Base-by-base conservation (phyloP, 305 asterid genomes). In the Fraxinus angustifolia region DNA sequence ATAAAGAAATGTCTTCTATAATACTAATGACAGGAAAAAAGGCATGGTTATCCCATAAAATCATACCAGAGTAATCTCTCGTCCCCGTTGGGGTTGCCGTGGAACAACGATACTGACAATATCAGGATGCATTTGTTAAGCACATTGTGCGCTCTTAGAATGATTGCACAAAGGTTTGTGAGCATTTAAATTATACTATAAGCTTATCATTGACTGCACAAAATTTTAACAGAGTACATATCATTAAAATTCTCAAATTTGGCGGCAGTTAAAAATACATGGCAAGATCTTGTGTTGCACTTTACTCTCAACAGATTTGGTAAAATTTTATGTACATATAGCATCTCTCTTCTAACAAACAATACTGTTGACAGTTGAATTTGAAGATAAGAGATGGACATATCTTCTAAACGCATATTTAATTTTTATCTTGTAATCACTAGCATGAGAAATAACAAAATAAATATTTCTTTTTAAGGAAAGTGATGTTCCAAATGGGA, bases 51-150 rank as follows among this genome's bases (percentile, higher is more conserved):
- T 82, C 72, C 74, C 77, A 73, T 71, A 80, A 70, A 85, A 85
- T 67, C 87, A 82, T 91, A 93, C 98, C 95, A 81, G 78, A 75
- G 95, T 92, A 71, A 92, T 89, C 78, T 88, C 92, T 75, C 71
- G 86, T 73, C 96, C 98, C 36, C 76, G 89, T 17, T 90, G 92
- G 19, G 97, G 97, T 78, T 92, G 85, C 76, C 97, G 91, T 38
- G 97, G 93, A 76, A 89, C 98, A 81, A 92, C 87, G 82, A 95
- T 93, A 75, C 97, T 92, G 81, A 92, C 65, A 48, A 91, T 67
- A 80, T 90, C 92, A 16, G 89, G 88, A 85, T 91, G 88, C 83
- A 82, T 88, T 85, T 88, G 86, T 90, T 86, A 78, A 94, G 92
- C 78, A 77, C 80, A 60, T 79, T 84, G 89, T 94, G 97, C 80